Percentiles rank a stretch among this genome's conserved stretches.
These are phyloP conservation scores for Phytophthora fragariae DNA, from an alignment of 352 stramenopile species.

Conservation along the genomic window DNA sequence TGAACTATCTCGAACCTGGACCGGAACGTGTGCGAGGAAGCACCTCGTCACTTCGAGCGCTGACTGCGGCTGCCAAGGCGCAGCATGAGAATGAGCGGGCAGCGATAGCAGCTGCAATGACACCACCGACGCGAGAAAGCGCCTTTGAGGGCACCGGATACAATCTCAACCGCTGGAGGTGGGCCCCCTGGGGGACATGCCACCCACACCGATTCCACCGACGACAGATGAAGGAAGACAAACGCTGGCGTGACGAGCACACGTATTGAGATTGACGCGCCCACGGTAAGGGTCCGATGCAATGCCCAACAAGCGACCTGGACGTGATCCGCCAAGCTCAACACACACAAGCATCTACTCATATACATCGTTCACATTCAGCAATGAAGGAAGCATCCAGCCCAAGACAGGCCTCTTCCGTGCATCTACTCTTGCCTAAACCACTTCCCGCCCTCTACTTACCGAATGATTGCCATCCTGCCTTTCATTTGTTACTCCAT, in stretches of 20 bases:
- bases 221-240: conserved; percentile 4
- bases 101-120: background rate
- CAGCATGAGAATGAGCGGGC: conserved; percentile 15
- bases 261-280: background rate
- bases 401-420: conserved; percentile 21
- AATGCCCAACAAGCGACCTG: background rate
- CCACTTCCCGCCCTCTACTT: conserved; percentile 34
- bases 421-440: conserved; percentile 26
- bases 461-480: conserved; percentile 29
- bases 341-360: conserved; percentile 29
- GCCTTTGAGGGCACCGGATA: conserved; percentile 14
- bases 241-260: conserved; percentile 21
- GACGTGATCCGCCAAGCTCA: background rate
- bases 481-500: conserved; percentile 1
- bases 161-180: conserved; percentile 21
- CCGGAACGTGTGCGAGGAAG: conserved; percentile 18
- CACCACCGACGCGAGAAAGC: conserved; percentile 29
- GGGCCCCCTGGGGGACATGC: conserved; percentile 13
- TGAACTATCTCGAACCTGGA: conserved; percentile 29
- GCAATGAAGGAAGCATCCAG: conserved; percentile 36
- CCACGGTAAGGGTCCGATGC: background rate
- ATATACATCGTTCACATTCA: conserved; percentile 45
- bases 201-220: background rate
- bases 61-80: conserved; percentile 13
- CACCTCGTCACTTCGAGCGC: conserved; percentile 20